phyloP scores from a whole-genome alignment of 345 rosid genomes.

The Turritis glabra region DNA sequence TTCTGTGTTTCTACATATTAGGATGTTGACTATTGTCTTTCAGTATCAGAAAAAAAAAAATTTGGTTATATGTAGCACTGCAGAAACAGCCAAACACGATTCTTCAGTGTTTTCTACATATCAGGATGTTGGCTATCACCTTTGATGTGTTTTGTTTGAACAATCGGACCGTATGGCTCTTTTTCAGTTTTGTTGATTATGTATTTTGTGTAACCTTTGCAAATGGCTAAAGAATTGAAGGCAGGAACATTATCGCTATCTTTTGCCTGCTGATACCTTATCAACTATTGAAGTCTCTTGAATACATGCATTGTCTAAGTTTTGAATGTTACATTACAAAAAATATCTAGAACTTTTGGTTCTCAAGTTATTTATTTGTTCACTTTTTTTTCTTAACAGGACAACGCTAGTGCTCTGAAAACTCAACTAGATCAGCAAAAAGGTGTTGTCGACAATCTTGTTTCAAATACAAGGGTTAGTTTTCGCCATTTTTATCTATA shows the following conservation, averaged over 20 bases:
- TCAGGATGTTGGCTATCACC: neutral
- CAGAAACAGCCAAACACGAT: neutral
- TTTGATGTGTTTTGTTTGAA: slow-evolving; percentile 14
- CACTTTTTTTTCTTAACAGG: slow-evolving; percentile 43
- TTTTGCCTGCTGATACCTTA: neutral
- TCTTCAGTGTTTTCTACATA: neutral
- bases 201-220: slow-evolving; percentile 13
- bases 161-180: neutral
- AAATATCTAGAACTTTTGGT: neutral
- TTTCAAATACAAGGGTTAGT: slow-evolving; percentile 72
- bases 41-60: neutral
- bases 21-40: slow-evolving; percentile 9
- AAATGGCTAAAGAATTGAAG: neutral
- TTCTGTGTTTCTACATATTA: slow-evolving; percentile 17
- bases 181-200: neutral
- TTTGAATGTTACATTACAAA: neutral
- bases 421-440: slow-evolving; percentile 73
- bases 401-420: slow-evolving; percentile 60
- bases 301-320: neutral
- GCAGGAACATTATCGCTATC: neutral
- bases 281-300: neutral
- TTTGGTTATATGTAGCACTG: neutral
- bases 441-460: slow-evolving; percentile 69
- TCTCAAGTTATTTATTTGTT: neutral
- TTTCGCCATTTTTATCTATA: neutral